Evolutionary conservation across 2,329 filamentous ascomycete species (phyloP), one percentile per base, ranked within the genome.

Genomic region (Ascochyta lentis): DNA sequence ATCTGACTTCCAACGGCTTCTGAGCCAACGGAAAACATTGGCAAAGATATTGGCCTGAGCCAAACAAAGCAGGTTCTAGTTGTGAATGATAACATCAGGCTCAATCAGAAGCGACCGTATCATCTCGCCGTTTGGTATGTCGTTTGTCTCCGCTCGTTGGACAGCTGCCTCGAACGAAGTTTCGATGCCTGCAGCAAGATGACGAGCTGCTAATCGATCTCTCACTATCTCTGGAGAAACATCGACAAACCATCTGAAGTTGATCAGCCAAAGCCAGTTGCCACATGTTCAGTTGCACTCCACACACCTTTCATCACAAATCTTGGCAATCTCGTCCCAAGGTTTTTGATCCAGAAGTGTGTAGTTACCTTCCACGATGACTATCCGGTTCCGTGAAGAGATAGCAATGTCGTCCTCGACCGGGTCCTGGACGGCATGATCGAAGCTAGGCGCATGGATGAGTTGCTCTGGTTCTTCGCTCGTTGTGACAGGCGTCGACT

Each of bases 281-380:
- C 13, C 19, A 15, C 3, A 24, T 10, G 8, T 34, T 22, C n/a
- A 31, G 9, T 19, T 6, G 3, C n/a, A 16, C 16, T 13, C 24
- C 16, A 58, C 64, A 5, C 33, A 67, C 66, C 51, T 67, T 42
- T 67, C 61, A 13, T 55, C 58, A 35, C 61, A 67, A 19, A 55
- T 33, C 23, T 56, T 39, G 12, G 61, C 49, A 45, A 68, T 61
- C 6, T 60, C 29, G 35, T 51, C 46, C 65, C 65, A 68, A 6
- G 65, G 65, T 16, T 49, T 52, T 27, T 66, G 58, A 15, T 61
- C 58, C 23, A 68, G 44, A n/a, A 70, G 60, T 3, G 65, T 68
- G 40, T 70, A 70, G 13, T 70, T 70, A 4, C 67, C 67, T 37
- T 70, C 67, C 3, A 69, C 37, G 8, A 70, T 66, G 13, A 69